Percentiles rank a stretch among this genome's conserved stretches.
phyloP scores from a whole-genome alignment of 1,284 basidiomycete species.

The Ustilago tritici region DNA sequence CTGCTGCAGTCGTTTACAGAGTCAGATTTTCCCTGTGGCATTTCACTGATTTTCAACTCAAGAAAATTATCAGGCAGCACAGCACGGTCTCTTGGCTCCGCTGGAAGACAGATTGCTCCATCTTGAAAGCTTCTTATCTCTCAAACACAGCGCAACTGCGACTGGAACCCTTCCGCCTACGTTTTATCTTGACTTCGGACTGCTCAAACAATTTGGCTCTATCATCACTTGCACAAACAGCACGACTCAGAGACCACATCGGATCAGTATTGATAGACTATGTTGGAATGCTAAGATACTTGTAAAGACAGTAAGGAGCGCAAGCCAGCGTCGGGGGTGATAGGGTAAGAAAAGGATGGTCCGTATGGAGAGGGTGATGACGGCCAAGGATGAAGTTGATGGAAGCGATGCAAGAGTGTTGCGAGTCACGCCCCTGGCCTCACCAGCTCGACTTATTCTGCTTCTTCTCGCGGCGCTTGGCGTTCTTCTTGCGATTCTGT shows the following conservation, averaged over 20 bases:
- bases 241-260: neutral
- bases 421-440: too few species aligned
- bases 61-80: neutral
- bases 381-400: neutral
- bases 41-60: neutral
- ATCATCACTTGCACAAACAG: neutral
- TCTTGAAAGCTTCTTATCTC: neutral
- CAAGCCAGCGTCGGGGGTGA: neutral
- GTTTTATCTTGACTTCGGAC: too few species aligned
- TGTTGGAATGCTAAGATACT: neutral
- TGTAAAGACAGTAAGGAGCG: conserved; percentile 1
- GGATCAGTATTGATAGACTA: neutral
- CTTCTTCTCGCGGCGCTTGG: conserved; percentile 45
- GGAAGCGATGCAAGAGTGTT: neutral
- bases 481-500: conserved; percentile 50
- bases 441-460: conserved; percentile 33
- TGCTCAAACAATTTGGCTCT: neutral
- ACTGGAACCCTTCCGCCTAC: too few species aligned
- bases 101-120: neutral
- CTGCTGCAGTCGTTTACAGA: neutral
- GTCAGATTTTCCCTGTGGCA: neutral
- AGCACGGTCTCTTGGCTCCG: neutral
- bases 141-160: neutral
- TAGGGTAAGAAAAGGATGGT: conserved; percentile 1
- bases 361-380: neutral